Evolutionary conservation across 441 rosid genomes (phyloP), one percentile per base, ranked within the genome.

Genomic region (Croton laevigatus): DNA sequence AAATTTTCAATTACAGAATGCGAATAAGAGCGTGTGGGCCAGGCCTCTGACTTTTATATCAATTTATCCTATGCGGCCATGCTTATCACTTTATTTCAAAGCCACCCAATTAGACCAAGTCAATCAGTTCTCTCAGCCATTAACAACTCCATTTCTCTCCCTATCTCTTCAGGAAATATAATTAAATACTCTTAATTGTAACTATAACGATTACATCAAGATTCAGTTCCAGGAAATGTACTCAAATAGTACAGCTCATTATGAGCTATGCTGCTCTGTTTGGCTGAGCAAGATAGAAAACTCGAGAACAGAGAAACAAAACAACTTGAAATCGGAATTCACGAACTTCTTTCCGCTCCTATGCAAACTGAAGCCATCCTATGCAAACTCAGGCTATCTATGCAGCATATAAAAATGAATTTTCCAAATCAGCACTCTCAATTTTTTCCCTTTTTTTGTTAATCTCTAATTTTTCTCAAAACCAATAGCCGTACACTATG

Each of bases 101-200:
- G 59, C 53, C 66, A 70, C 66, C 59, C 13, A 59, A 60, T 20
- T 36, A 48, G 59, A 70, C 59, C 59, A 36, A 49, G 48, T 70
- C 13, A 34, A 23, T 46, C 0, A 66, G 20, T 42, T n/a, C 49
- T n/a, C 49, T n/a, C 59, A 3, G 58, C 45, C 3, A 49, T 9
- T 22, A 65, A 10, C 69, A 51, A 66, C 6, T 51, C 23, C 46
- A 16, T 66, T n/a, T 51, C 8, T 8, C 5, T 9, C 7, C 12
- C 23, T 16, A 17, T 5, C 27, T 32, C 3, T 10, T 32, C 37
- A 34, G 32, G n/a, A 13, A 19, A 8, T 10, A 16, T 0, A 52
- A 42, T 12, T 34, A 14, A 32, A 37, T 52, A n/a, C 2, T n/a
- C 1, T 27, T 2, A 2, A 27, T 27, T 27, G 32, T 2, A 27